Evolutionary conservation across 1,139 yeast genomes (phyloP).

Genomic region (Taphrina communis): DNA sequence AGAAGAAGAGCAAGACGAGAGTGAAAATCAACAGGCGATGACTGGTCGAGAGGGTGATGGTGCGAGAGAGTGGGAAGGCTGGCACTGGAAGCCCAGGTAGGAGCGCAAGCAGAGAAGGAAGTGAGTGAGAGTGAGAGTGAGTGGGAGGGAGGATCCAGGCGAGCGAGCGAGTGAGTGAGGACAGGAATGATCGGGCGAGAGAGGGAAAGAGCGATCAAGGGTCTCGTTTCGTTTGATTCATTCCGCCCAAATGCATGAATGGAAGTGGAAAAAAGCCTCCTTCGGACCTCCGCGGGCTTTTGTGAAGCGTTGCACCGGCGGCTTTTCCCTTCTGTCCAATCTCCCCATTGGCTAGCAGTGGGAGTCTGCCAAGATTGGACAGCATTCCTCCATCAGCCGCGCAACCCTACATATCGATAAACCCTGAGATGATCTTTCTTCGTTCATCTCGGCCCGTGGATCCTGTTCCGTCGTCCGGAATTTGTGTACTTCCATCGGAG

Average conservation of each 20-base stretch:
- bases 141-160: background rate
- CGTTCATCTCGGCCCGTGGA: too few relatives aligned
- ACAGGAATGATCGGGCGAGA: background rate
- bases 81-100: background rate
- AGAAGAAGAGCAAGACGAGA: too few relatives aligned
- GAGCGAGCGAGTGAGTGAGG: background rate
- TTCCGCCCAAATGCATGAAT: background rate
- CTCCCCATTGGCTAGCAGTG: background rate
- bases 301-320: background rate
- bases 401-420: too few relatives aligned
- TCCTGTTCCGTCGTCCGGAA: too few relatives aligned
- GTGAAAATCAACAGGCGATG: too few relatives aligned
- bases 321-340: background rate
- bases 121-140: constrained; percentile 4
- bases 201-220: constrained; percentile 1
- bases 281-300: background rate
- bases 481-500: too few relatives aligned
- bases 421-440: too few relatives aligned
- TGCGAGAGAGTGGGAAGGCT: background rate
- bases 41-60: too few relatives aligned
- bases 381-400: too few relatives aligned
- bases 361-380: too few relatives aligned
- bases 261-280: background rate
- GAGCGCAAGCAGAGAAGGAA: background rate
- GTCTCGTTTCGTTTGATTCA: background rate